Base-by-base conservation (phyloP, 2,329 filamentous ascomycete species). In the Cordyceps fumosorosea region DNA sequence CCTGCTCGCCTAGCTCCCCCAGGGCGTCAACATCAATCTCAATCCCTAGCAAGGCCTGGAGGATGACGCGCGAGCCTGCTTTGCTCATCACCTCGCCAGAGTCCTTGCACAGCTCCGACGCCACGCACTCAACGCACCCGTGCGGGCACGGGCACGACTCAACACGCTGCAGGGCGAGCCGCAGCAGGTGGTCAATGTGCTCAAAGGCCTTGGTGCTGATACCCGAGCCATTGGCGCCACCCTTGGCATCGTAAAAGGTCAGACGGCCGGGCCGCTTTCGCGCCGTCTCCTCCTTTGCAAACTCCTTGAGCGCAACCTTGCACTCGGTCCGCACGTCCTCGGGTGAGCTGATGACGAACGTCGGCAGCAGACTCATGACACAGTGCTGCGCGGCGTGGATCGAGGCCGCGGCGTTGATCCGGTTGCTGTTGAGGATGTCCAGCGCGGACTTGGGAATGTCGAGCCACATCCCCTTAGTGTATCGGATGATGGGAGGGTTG, bases 381-480 rank as follows among this genome's bases (percentile, higher is more conserved):
- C 93, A 92, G 73, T 99, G 95, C 75, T 98, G 92, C 2, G 95
- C 93, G 0, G 93, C 93, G 71, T 98, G 95, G 63, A 99, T 97
- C 0, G 90, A 91, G 0, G 89, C 95, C 0, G 91, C 93, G 11
- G 93, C 82, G 72, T 97, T 91, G 37, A 98, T 79, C 0, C 86
- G 80, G 8, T 88, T 81, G 0, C 82, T 82, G 47, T 87, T 83
- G 1, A 99, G 81, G 48, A 97, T 92, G 16, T 91, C 85, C 6
- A 98, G 83, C 0, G 92, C 92, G 1, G 74, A 74, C 64, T 87
- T 87, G 0, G 95, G 93, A 2, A 99, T 86, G 71, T 98, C 93
- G 16, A 98, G 83, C 95, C 95, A 99, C 86, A 97, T 90, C 45
- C 93, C 95, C 72, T 95, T 96, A 69, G 86, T 90, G 70, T 88